Evolutionary conservation across 164 flowering plant species (phyloP), one percentile per base, ranked within the genome.

Genomic region (Euptelea pleiosperma): DNA sequence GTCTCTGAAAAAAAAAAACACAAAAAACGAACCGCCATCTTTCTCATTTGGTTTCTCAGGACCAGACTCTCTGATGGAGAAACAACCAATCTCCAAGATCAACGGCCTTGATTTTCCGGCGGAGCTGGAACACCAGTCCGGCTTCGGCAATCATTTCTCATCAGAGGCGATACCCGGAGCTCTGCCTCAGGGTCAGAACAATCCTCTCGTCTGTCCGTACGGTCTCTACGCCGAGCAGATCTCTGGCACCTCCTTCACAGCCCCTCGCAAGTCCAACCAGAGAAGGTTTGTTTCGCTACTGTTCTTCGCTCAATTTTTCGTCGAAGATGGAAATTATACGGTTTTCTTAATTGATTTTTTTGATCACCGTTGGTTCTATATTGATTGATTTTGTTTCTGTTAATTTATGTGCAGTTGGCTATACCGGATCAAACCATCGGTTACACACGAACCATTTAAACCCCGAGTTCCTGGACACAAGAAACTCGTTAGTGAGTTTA

Each of bases 171-270:
- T 89, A 47, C 71, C 78, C 44, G 96, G 91, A 60, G 87, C 94
- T 52, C 76, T 92, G 26, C 96, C 98, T 2, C 70, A 24, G 3
- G 87, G 72, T 0, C 98, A 92, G 79, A 92, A 87, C 77, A 89
- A 66, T 42, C 97, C 98, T 11, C 83, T 89, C 22, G 22, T 80
- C 29, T 92, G 96, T 44, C 97, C 97, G 1, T 84, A 59, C 62
- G 96, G 98, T 31, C 94, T 89, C 47, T 89, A 92, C 69, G 97
- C 97, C 21, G 98, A 92, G 77, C 98, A 92, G 73, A 79, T 89
- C 68, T 87, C 96, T 29, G 98, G 98, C 57, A 81, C 98, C 39
- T 73, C 96, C 56, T 92, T 92, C 77, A 89, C 98, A 25, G 64
- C 85, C 30, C 98, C 98, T 58, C 88, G 96, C 52, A 79, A 78